Evolutionary conservation across 192 early-diverging fungal genomes (phyloP).

Genomic region (Linnemannia elongata): DNA sequence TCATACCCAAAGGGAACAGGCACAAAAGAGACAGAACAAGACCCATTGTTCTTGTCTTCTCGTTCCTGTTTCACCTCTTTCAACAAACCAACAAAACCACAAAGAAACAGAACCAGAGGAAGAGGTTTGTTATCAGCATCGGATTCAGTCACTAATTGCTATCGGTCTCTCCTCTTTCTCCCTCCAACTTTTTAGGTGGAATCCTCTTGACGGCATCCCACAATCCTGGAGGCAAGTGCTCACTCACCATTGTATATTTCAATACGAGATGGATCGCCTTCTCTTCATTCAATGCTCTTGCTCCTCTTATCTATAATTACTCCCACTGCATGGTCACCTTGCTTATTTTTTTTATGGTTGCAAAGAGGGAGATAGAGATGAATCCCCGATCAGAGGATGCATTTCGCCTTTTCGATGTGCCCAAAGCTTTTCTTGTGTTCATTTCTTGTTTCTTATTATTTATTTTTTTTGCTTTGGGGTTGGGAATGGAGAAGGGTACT

Average conservation of each 20-base stretch:
- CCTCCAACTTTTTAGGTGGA: constrained; percentile 68
- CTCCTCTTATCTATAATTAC: constrained; percentile 16
- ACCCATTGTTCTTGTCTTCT: background rate
- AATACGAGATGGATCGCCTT: background rate
- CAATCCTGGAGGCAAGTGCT: constrained; percentile 88
- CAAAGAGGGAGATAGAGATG: background rate
- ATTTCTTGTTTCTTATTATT: background rate
- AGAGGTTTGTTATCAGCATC: background rate
- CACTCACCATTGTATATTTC: background rate
- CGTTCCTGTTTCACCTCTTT: background rate
- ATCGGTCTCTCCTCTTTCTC: background rate
- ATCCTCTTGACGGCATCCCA: constrained; percentile 98
- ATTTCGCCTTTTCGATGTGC: background rate
- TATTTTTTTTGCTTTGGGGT: background rate
- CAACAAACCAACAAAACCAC: background rate
- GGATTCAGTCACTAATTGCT: background rate
- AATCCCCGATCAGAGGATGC: constrained; percentile 7
- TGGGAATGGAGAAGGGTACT: background rate
- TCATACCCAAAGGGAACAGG: background rate
- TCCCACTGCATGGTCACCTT: background rate
- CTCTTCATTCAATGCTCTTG: background rate
- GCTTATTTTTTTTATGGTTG: background rate
- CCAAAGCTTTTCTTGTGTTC: constrained; percentile 9
- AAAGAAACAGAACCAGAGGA: too few species aligned
- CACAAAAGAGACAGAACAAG: background rate